These are phyloP conservation scores for Strobilomyces echinocephalus DNA, from an alignment of 768 basidiomycete genomes.

Conservation along the genomic window DNA sequence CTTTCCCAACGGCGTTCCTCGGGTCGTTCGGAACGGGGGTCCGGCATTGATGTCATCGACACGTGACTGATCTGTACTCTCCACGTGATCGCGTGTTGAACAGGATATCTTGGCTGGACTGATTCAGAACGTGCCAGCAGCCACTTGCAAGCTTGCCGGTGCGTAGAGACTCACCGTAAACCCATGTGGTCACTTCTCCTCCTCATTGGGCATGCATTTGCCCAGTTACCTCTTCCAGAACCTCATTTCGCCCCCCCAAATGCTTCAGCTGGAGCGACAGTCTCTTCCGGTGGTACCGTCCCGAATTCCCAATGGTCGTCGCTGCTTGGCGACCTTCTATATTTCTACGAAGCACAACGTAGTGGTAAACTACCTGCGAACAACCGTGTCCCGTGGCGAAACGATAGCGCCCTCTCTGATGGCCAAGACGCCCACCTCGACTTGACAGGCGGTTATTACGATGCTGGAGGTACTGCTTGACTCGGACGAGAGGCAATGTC, in stretches of 20 bases:
- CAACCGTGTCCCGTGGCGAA: constrained; percentile 84
- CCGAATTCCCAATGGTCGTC: constrained; percentile 81
- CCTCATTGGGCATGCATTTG: constrained; percentile 29
- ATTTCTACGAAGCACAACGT: constrained; percentile 90
- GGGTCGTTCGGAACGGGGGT: too few species aligned
- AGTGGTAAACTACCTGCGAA: constrained; percentile 65
- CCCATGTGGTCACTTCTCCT: constrained; percentile 23
- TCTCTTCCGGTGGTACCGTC: constrained; percentile 34
- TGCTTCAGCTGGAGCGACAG: constrained; percentile 48
- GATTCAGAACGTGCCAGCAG: not conserved
- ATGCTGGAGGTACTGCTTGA: constrained; percentile 71
- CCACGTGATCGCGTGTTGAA: constrained; percentile 24
- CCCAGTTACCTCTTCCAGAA: constrained; percentile 62
- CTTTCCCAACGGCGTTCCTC: not conserved
- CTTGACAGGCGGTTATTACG: constrained; percentile 84
- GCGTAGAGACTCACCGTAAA: not conserved
- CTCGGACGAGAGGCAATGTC: not conserved
- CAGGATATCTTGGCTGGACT: too few species aligned
- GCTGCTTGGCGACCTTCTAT: constrained; percentile 74
- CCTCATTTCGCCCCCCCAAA: constrained; percentile 62
- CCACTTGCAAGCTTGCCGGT: not conserved
- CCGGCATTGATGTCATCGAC: constrained; percentile 11
- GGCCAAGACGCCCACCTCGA: constrained; percentile 71
- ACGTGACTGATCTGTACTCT: constrained; percentile 9
- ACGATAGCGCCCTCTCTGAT: constrained; percentile 73